Percentiles rank a stretch among this genome's conserved stretches.
These are phyloP conservation scores for Aspergillus coremiiformis DNA, from an alignment of 495 filamentous ascomycete genomes.

Conservation along the genomic window DNA sequence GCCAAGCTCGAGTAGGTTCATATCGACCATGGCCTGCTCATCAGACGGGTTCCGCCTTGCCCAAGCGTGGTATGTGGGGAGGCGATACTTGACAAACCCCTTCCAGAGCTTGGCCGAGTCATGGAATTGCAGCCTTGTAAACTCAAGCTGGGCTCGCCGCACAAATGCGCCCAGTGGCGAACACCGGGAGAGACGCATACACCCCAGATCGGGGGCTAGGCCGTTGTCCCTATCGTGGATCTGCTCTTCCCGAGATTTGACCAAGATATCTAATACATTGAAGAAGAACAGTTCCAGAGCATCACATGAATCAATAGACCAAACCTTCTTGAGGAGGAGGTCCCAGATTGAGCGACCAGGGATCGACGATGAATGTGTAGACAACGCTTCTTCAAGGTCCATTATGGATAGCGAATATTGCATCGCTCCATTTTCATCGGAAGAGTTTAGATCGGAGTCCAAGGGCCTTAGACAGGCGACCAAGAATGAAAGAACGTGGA, in stretches of 20 bases:
- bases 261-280: slow-evolving; percentile 47
- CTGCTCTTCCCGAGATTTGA: slow-evolving; percentile 51
- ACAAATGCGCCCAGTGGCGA: slow-evolving; percentile 87
- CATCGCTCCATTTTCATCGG: slow-evolving; percentile 31
- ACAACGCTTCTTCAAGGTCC: slow-evolving; percentile 59
- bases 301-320: slow-evolving; percentile 75
- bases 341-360: slow-evolving; percentile 83
- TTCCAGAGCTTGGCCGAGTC: slow-evolving; percentile 72
- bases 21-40: slow-evolving; percentile 60
- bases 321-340: slow-evolving; percentile 72
- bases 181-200: slow-evolving; percentile 49
- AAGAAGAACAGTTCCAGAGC: slow-evolving; percentile 64
- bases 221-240: slow-evolving; percentile 45
- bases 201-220: slow-evolving; percentile 33
- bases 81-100: slow-evolving; percentile 67
- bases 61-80: slow-evolving; percentile 66
- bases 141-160: slow-evolving; percentile 68
- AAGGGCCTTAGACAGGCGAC: slow-evolving; percentile 60
- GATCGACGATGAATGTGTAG: slow-evolving; percentile 53
- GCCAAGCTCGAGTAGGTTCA: slow-evolving; percentile 44
- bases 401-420: slow-evolving; percentile 52
- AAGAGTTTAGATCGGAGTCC: slow-evolving; percentile 26
- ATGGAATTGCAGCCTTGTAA: slow-evolving; percentile 69
- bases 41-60: slow-evolving; percentile 56
- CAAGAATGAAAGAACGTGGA: slow-evolving; percentile 84